Evolutionary conservation across 225 moss, liverwort and hornwort species (phyloP), one percentile per base, ranked within the genome.

Genomic region (Lunularia cruciata): DNA sequence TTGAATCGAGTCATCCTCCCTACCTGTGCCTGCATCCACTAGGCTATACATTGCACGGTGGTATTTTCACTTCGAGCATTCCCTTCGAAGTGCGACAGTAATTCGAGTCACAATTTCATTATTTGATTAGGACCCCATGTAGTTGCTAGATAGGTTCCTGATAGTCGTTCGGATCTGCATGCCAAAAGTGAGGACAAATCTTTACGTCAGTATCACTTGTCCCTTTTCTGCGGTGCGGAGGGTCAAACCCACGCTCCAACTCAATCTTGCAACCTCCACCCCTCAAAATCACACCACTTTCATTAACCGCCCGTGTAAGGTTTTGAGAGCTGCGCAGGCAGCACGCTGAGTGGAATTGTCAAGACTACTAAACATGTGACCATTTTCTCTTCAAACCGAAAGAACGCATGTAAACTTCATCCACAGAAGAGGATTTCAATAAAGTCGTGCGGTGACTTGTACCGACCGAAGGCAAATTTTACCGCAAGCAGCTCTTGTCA

Each of bases 11-110:
- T 27, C 57, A 38, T 65, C 68, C 46, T 81, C 72, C 42, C 32
- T 13, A 36, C 35, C 59, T 58, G 45, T 52, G 63, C 55, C 36
- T 14, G 73, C 64, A 8, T 77, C 73, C 77, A 77, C 27, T 23
- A 49, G 53, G 55, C 33, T 74, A 74, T 77, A 70, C 70, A 73
- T 47, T 43, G 47, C 59, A 43, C 3, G 66, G 19, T 42, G 57
- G 9, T 65, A 46, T 71, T 69, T n/a, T 18, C 10, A 55, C 69
- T 37, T 69, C 56, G 19, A 37, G 49, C 49, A 67, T 35, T 51
- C 49, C 35, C 22, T 33, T 48, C 15, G 33, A 33, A 48, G 35
- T 51, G 34, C 34, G 48, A 32, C 32, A 51, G 22, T 52, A 22
- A 36, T 64, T 31, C 31, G 4, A 31, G 19, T 12, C n/a, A 52